These are phyloP conservation scores for Flaveria floridana DNA, from an alignment of 140 eudicot genomes.

Conservation along the genomic window DNA sequence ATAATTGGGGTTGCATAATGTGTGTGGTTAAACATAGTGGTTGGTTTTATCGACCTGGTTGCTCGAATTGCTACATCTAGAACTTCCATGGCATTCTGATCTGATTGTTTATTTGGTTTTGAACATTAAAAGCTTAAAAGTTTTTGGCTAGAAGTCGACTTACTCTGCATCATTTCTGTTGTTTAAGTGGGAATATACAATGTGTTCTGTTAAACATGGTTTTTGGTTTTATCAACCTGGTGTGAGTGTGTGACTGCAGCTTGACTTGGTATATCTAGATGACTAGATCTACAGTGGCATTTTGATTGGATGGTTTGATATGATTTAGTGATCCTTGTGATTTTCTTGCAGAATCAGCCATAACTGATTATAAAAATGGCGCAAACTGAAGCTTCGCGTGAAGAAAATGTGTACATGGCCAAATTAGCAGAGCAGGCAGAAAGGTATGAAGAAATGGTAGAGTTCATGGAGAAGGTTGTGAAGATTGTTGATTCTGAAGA, in stretches of 20 bases:
- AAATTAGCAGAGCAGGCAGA: constrained; percentile 61
- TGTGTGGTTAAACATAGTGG: neutral
- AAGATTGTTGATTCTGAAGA: constrained; percentile 51
- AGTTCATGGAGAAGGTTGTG: constrained; percentile 61
- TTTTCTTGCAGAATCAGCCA: neutral
- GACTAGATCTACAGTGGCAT: neutral
- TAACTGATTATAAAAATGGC: constrained; percentile 15
- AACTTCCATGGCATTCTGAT: too few species aligned
- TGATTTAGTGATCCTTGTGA: neutral
- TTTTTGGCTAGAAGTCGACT: neutral
- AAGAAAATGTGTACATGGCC: constrained; percentile 60
- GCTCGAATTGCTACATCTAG: too few species aligned
- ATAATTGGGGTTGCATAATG: too few species aligned
- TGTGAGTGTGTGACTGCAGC: neutral
- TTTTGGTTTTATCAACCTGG: neutral
- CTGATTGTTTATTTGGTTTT: neutral
- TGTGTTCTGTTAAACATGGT: neutral
- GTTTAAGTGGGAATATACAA: neutral
- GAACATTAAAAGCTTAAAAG: neutral
- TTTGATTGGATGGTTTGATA: neutral
- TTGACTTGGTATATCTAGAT: neutral
- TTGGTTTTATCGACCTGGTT: neutral
- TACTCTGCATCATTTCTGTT: constrained; percentile 13
- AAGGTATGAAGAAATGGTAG: constrained; percentile 61
- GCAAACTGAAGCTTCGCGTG: constrained; percentile 41